Evolutionary conservation across 2,329 filamentous ascomycete species (phyloP).

Genomic region (Allantophomopsis lycopodina): DNA sequence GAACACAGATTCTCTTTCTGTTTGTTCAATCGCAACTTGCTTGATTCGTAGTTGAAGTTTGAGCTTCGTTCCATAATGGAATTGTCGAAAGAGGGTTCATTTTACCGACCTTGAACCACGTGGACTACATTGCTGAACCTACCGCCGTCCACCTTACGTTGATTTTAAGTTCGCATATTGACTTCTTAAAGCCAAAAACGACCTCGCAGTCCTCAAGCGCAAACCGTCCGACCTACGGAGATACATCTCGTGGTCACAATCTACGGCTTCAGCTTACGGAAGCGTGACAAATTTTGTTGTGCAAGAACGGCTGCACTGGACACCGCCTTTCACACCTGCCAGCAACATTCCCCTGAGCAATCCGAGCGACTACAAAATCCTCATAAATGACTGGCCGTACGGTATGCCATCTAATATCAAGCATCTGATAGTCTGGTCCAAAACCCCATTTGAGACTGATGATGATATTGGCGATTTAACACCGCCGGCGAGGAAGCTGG

Average conservation of each 20-base stretch:
- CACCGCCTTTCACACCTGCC: slow-evolving; percentile 34
- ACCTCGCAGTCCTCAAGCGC: slow-evolving; percentile 64
- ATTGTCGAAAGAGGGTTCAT: too few relatives aligned
- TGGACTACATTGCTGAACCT: too few relatives aligned
- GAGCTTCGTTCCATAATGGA: too few relatives aligned
- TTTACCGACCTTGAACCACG: too few relatives aligned
- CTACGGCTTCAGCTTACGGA: slow-evolving; percentile 60
- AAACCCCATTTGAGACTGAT: slow-evolving; percentile 66
- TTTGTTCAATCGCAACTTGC: background rate
- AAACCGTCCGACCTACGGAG: slow-evolving; percentile 66
- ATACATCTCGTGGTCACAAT: slow-evolving; percentile 66
- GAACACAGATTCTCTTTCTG: background rate
- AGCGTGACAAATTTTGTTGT: slow-evolving; percentile 71
- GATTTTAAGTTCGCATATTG: background rate
- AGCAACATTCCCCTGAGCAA: slow-evolving; percentile 32
- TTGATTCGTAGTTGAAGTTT: too few relatives aligned
- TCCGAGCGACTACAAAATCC: slow-evolving; percentile 49
- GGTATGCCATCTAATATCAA: slow-evolving; percentile 50
- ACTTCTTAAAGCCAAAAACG: slow-evolving; percentile 30
- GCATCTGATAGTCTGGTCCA: slow-evolving; percentile 90
- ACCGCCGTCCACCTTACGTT: too few relatives aligned
- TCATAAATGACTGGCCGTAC: slow-evolving; percentile 92
- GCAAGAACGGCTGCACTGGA: slow-evolving; percentile 62
- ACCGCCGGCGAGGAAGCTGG: slow-evolving; percentile 43
- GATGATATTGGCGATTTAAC: slow-evolving; percentile 59